phyloP scores from a whole-genome alignment of 768 basidiomycete genomes.

The Lactarius deliciosus region DNA sequence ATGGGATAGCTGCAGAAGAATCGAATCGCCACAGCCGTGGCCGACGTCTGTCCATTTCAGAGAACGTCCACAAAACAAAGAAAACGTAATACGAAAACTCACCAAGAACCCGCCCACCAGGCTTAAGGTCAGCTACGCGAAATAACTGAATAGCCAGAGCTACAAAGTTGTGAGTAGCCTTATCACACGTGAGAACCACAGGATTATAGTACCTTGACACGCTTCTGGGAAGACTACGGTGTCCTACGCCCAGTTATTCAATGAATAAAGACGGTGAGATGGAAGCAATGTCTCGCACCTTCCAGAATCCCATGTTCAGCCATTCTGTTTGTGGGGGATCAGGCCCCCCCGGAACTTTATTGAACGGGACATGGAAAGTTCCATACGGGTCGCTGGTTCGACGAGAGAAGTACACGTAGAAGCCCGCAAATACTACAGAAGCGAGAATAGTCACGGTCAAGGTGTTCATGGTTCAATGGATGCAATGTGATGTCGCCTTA shows the following conservation, averaged over 20 bases:
- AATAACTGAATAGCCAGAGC: constrained; percentile 55
- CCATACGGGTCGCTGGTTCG: constrained; percentile 51
- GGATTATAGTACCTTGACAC: constrained; percentile 49
- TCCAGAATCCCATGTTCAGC: constrained; percentile 74
- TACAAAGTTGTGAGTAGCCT: constrained; percentile 25
- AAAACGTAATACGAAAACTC: constrained; percentile 16
- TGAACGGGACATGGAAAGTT: constrained; percentile 55
- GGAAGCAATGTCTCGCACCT: constrained; percentile 39
- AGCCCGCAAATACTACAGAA: background rate
- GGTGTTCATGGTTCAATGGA: background rate
- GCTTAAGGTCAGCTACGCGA: constrained; percentile 42
- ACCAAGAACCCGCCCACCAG: constrained; percentile 56
- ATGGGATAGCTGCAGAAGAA: constrained; percentile 52
- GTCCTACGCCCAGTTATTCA: constrained; percentile 38
- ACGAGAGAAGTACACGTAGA: constrained; percentile 10
- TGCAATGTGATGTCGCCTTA: background rate
- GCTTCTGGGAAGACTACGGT: constrained; percentile 54
- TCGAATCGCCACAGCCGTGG: constrained; percentile 66
- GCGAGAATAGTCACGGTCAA: constrained; percentile 4
- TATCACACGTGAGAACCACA: background rate
- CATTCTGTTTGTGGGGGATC: constrained; percentile 55
- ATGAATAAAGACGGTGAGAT: background rate
- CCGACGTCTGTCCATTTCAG: constrained; percentile 54
- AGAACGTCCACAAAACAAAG: background rate
- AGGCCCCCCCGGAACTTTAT: constrained; percentile 41